Conservation (phyloP, 768 basidiomycete genomes). For the Cystofilobasidium bisporidii region DNA sequence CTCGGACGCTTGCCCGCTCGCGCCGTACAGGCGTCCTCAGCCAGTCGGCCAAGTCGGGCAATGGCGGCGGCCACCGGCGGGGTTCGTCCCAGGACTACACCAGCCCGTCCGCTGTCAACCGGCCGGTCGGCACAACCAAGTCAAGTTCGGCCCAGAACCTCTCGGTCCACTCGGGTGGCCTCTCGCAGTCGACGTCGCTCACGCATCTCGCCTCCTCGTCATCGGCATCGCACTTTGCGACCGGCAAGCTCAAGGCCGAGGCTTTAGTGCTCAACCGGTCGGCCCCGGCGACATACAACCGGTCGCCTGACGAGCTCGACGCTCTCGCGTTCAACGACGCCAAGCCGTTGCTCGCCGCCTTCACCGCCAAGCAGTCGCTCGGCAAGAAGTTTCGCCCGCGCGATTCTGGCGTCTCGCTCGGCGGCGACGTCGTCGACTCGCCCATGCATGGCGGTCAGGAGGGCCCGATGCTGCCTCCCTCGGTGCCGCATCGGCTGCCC, state of each 20-base stretch:
- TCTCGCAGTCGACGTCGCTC: conserved; percentile 20
- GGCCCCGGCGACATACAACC: conserved; percentile 19
- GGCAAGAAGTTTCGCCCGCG: conserved; percentile 27
- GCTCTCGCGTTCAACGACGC: conserved; percentile 21
- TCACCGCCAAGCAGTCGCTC: conserved; percentile 25
- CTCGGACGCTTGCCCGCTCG: conserved; percentile 12
- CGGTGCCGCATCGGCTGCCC: conserved; percentile 1
- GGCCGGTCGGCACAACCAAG: not conserved
- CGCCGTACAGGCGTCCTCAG: not conserved
- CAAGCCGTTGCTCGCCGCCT: conserved; percentile 25
- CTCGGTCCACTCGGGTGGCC: conserved; percentile 6
- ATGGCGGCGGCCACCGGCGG: conserved; percentile 6
- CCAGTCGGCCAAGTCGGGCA: not conserved
- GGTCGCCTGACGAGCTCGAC: not conserved
- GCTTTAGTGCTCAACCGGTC: conserved; percentile 21
- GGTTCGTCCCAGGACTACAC: conserved; percentile 13
- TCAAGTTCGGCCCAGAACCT: conserved; percentile 12
- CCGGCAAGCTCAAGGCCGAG: conserved; percentile 15
- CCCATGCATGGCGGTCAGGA: not conserved
- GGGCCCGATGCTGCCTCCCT: not conserved
- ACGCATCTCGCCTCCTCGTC: conserved; percentile 11
- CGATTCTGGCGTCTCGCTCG: conserved; percentile 21
- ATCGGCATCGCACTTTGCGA: not conserved
- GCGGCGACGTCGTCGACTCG: conserved; percentile 24
- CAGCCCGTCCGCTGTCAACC: not conserved